Evolutionary conservation across 805 yeast genomes (phyloP), one percentile per base, ranked within the genome.

Genomic region (Hagleromyces aurorensis): DNA sequence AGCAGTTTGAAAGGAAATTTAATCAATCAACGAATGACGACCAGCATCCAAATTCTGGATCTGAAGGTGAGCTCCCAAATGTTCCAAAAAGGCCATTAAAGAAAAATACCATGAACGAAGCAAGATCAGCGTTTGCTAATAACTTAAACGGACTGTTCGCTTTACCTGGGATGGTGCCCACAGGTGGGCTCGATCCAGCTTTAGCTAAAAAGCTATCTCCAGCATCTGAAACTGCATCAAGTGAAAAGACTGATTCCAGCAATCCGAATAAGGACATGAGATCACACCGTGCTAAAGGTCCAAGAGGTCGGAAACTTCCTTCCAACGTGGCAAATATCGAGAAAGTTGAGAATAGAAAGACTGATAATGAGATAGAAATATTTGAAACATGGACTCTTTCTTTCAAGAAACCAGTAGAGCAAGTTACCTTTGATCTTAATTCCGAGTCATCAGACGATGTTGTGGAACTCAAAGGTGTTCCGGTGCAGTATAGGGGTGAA

Each of bases 221-320:
- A 1, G 19, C 25, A 5, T 13, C 29, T 7, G 19, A 13, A 14
- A n/a, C 16, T 19, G 17, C 25, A 27, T 7, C 25, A n/a, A 3
- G 14, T n/a, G n/a, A n/a, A n/a, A n/a, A n/a, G n/a, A n/a, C n/a
- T n/a, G n/a, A n/a, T n/a, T n/a, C n/a, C n/a, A n/a, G n/a, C n/a
- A n/a, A n/a, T n/a, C n/a, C n/a, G n/a, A n/a, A n/a, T n/a, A n/a
- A n/a, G n/a, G n/a, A n/a, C 6, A 27, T n/a, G n/a, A 36, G 27
- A 22, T 32, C 23, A 10, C 16, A 24, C 7, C 67, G 89, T 45
- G 78, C 76, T 1, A 75, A 61, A 41, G 91, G 89, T 0, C 93
- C 93, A 25, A 65, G 72, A 38, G 87, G 87, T 0, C 70, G 83
- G 37, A 74, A 72, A 44, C 55, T 79, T 30, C 91, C 91, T 0